A percentile compares a stretch with the other conserved stretches of the same genome.
These are phyloP conservation scores for Nakazawaea peltata DNA, from an alignment of 805 yeast species.

Conservation along the genomic window DNA sequence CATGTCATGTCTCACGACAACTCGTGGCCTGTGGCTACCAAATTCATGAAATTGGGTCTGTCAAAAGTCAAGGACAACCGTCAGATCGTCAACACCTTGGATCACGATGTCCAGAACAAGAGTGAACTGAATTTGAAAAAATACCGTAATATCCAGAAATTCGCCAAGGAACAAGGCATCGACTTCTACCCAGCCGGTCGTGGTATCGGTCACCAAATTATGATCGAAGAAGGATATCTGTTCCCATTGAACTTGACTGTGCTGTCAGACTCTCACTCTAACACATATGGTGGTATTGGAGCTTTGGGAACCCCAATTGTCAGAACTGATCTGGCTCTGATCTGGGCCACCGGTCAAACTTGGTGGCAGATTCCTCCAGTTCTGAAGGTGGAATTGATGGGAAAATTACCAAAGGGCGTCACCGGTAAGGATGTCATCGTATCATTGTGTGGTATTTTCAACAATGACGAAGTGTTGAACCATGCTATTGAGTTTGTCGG, in stretches of 20 bases:
- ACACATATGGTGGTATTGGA: conserved; percentile 97
- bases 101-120: conserved; percentile 96
- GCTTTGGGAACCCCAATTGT: conserved; percentile 96
- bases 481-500: conserved; percentile 94
- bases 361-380: conserved; percentile 99
- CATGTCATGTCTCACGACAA: conserved; percentile 99
- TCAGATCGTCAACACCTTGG: conserved; percentile 93
- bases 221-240: conserved; percentile 98
- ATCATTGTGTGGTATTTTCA: conserved; percentile 88
- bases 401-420: conserved; percentile 75
- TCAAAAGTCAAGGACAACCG: conserved; percentile 70
- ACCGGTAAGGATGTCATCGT: conserved; percentile 97
- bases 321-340: conserved; percentile 97
- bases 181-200: conserved; percentile 98
- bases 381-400: conserved; percentile 83
- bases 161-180: conserved; percentile 84
- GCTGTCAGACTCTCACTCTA: conserved; percentile 96
- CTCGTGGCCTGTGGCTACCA: conserved; percentile 98
- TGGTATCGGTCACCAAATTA: conserved; percentile 98
- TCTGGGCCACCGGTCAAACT: conserved; percentile 99
- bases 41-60: conserved; percentile 94
- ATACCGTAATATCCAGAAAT: conserved; percentile 80
- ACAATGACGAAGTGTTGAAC: conserved; percentile 85
- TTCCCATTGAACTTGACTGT: conserved; percentile 90
- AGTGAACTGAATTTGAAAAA: conserved; percentile 82